Evolutionary conservation across 2,329 filamentous ascomycete genomes (phyloP), one percentile per base, ranked within the genome.

Genomic region (Hypomyces perniciosus): DNA sequence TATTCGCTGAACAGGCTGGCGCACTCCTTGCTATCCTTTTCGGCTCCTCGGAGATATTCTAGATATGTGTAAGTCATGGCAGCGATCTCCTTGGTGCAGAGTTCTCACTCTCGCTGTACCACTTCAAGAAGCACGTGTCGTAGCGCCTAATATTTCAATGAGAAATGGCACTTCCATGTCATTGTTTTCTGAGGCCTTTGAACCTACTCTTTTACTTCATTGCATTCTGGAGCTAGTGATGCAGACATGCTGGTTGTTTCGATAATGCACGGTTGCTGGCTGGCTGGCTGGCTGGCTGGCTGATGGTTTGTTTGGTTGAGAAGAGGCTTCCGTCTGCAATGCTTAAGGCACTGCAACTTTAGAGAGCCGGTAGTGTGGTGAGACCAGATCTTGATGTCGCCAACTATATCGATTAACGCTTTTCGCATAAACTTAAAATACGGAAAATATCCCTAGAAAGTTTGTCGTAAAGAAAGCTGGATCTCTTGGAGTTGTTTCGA

Each of bases 71-170:
- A 44, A 53, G 30, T 44, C 10, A 8, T 6, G 6, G 30, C 9
- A 57, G 45, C 61, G 59, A 46, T 46, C 38, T 53, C 46, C 6
- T 41, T 34, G 47, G 51, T 12, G 5, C 8, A 31, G 52, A 46
- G 40, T 46, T 69, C 85, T 53, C 77, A 96, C 93, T 97, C 72
- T 99, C 93, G 66, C 91, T 96, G 70, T 99, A 99, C 93, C 93
- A 99, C 72, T 96, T 97, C 57, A 99, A 75, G 68, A 99, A 99
- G 73, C 93, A 99, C 47, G 86, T 91, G 69, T 99, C 93, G 67
- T 99, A 99, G 61, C 85, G 88, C 68, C 91, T 96, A 55, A 3
- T 10, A 39, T 39, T 5, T 38, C 28, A 4, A 7, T 26, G 20
- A 8, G 43, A 35, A 10, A n/a, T 28, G 10, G 7, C 31, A 33